These are phyloP conservation scores for Backusella westeae DNA, from an alignment of 192 early-diverging fungal genomes.

Conservation along the genomic window DNA sequence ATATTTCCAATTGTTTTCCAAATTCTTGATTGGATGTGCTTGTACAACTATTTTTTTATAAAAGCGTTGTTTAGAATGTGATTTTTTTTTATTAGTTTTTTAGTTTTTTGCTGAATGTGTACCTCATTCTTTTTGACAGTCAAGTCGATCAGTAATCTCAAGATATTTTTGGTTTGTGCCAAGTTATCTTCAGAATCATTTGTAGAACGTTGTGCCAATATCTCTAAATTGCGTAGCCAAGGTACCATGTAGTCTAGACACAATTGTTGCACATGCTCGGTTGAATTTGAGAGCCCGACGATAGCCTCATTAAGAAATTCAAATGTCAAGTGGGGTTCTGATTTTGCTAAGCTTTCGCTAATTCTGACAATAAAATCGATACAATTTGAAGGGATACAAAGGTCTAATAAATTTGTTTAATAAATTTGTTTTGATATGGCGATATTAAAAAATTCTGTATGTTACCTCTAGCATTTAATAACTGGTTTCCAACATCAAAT, in stretches of 20 bases:
- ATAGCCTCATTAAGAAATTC: slow-evolving; percentile 86
- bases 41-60: slow-evolving; percentile 64
- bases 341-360: slow-evolving; percentile 71
- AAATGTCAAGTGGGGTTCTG: slow-evolving; percentile 76
- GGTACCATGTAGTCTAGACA: slow-evolving; percentile 87
- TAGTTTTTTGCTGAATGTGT: slow-evolving; percentile 41
- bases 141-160: slow-evolving; percentile 74
- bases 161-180: slow-evolving; percentile 63
- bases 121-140: slow-evolving; percentile 69
- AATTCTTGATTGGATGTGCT: slow-evolving; percentile 76
- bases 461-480: slow-evolving; percentile 67
- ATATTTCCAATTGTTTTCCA: slow-evolving; percentile 77
- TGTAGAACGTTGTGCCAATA: slow-evolving; percentile 42
- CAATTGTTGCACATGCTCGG: slow-evolving; percentile 65
- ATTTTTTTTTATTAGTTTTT: slow-evolving; percentile 55
- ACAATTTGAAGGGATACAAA: slow-evolving; percentile 89
- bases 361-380: slow-evolving; percentile 75
- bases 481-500: slow-evolving; percentile 74
- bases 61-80: slow-evolving; percentile 57
- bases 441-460: neutral
- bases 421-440: neutral
- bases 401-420: slow-evolving; percentile 39
- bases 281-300: slow-evolving; percentile 71
- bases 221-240: slow-evolving; percentile 78
- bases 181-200: slow-evolving; percentile 50